Conservation (phyloP, 352 stramenopile species). For the Pythium sukuiense region DNA sequence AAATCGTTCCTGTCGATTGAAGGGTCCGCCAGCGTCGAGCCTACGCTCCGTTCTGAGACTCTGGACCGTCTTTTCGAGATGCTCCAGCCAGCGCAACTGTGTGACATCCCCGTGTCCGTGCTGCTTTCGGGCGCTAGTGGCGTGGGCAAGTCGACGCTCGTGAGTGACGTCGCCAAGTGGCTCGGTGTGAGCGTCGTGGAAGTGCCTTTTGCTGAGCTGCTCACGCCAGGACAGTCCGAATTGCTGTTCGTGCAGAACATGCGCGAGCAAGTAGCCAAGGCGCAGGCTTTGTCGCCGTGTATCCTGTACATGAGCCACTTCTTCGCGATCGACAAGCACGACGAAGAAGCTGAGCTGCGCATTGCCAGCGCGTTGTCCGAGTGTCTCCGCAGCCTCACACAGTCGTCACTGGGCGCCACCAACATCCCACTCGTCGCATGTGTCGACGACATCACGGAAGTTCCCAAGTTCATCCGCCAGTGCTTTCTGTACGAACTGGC, state of each 20-base stretch:
- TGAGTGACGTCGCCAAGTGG: conserved; percentile 65
- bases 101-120: conserved; percentile 69
- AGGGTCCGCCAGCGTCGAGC: neutral
- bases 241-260: conserved; percentile 78
- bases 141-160: conserved; percentile 69
- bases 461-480: conserved; percentile 80
- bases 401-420: conserved; percentile 27
- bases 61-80: conserved; percentile 62
- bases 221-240: conserved; percentile 63
- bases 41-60: conserved; percentile 30
- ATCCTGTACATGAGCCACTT: conserved; percentile 82
- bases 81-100: conserved; percentile 66
- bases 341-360: conserved; percentile 70
- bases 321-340: conserved; percentile 75
- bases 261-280: conserved; percentile 65
- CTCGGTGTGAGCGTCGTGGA: conserved; percentile 73
- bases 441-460: conserved; percentile 73
- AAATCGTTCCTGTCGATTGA: conserved; percentile 42
- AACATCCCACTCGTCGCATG: conserved; percentile 75
- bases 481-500: conserved; percentile 80
- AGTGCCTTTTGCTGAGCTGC: conserved; percentile 69
- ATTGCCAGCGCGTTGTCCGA: conserved; percentile 64
- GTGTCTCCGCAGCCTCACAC: conserved; percentile 60
- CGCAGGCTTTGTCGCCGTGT: conserved; percentile 61
- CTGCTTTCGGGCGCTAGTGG: conserved; percentile 63